Base-by-base conservation (phyloP, 257 asterid species). In the Primulina huaijiensis region DNA sequence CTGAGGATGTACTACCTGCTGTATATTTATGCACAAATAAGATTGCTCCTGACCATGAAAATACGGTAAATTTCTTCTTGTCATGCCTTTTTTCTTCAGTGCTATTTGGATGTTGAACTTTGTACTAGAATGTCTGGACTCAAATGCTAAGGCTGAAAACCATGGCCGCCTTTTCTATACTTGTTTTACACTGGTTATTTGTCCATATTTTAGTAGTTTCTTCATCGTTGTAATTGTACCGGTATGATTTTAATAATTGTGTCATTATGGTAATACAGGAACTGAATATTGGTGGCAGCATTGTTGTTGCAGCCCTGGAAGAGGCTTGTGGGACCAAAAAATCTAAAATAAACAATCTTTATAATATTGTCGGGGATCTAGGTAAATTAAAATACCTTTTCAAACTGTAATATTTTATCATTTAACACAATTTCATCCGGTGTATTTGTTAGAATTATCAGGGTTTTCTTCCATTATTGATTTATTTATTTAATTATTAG, bases 1-100 rank as follows among this genome's bases (percentile, higher is more conserved):
- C 97, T 6, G 92, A 85, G 78, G 96, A 89, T 76, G 96, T 89
- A 57, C 82, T 89, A 58, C 96, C 98, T 56, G 89, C 97, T 64
- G 82, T 88, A 71, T 92, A 92, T 79, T 82, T 92, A 85, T 92
- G 98, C 78, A 87, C 90, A 63, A 84, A 88, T 75, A 92, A 82
- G 84, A 92, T 92, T 79, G 93, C 98, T 62, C 96, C 98, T 74
- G 95, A 88, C 58, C 95, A 88, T 82, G 96, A 88, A 83, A 92
- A 92, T 76, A 83, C 78, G 91, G 96, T 92, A 74, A 38, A 67
- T 52, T 76, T 43, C 46, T 59, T 58, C 56, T 75, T 37, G 40
- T 35, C 29, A 64, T 37, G 62, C 37, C 53, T 74, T 80, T 62
- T 40, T 31, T 25, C 60, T 69, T 68, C 19, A 23, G 52, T 64